Conservation (phyloP, 805 yeast species). For the Clavispora fructus region DNA sequence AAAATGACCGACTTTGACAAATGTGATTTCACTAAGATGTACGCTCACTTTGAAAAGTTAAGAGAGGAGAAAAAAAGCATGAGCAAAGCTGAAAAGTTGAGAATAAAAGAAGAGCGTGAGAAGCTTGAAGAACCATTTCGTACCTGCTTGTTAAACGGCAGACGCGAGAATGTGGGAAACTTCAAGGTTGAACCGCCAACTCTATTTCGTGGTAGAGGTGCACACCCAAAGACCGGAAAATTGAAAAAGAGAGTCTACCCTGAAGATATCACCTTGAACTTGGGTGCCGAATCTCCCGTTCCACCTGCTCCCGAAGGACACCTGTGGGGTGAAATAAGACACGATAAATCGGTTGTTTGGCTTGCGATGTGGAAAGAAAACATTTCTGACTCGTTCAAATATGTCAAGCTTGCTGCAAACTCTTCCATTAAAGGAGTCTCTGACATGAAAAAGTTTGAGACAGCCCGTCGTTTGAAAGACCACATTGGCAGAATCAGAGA, state of each 20-base stretch:
- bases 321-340: constrained; percentile 82
- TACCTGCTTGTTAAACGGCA: constrained; percentile 76
- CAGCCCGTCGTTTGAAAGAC: constrained; percentile 77
- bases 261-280: constrained; percentile 81
- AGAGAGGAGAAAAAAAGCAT: constrained; percentile 69
- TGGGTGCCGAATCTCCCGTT: constrained; percentile 63
- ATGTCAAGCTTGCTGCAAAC: constrained; percentile 86
- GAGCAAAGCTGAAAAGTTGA: constrained; percentile 71
- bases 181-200: constrained; percentile 97
- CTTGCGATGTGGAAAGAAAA: constrained; percentile 97
- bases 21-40: constrained; percentile 76
- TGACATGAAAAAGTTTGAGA: constrained; percentile 88
- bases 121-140: constrained; percentile 74
- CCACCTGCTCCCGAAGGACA: constrained; percentile 89
- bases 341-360: constrained; percentile 92
- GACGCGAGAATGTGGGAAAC: constrained; percentile 89
- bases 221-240: constrained; percentile 94
- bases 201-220: constrained; percentile 91
- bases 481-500: constrained; percentile 68
- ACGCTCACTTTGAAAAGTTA: constrained; percentile 60
- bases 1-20: constrained; percentile 50
- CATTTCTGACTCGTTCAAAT: constrained; percentile 75
- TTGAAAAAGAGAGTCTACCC: constrained; percentile 82
- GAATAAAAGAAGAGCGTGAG: constrained; percentile 66
- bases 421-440: constrained; percentile 89